Evolutionary conservation across 306 rosid genomes (phyloP).

Genomic region (Prunus persica): Prunus_persica_NCBIv2 NC_034013.1:9587501-9588000

Average conservation of each 20-base stretch:
- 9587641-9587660: not conserved
- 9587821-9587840: constrained; percentile 70
- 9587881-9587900: constrained; percentile 37
- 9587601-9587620: too few relatives aligned
- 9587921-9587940: constrained; percentile 9
- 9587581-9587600: too few relatives aligned
- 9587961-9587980: not conserved
- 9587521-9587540: too few relatives aligned
- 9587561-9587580: too few relatives aligned
- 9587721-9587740: not conserved
- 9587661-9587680: not conserved
- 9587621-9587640: too few relatives aligned
- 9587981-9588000: not conserved
- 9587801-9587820: constrained; percentile 82
- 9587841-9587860: constrained; percentile 78
- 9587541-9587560: too few relatives aligned
- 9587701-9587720: not conserved
- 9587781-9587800: constrained; percentile 95
- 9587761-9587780: constrained; percentile 38
- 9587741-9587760: constrained; percentile 18
- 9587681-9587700: constrained; percentile 2
- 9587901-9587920: constrained; percentile 39
- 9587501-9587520: too few relatives aligned
- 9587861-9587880: constrained; percentile 68
- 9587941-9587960: not conserved